Percentiles rank a stretch among this genome's conserved stretches.
Conservation (phyloP, 1,284 basidiomycete genomes). For the Fomitopsis pinicola region DNA sequence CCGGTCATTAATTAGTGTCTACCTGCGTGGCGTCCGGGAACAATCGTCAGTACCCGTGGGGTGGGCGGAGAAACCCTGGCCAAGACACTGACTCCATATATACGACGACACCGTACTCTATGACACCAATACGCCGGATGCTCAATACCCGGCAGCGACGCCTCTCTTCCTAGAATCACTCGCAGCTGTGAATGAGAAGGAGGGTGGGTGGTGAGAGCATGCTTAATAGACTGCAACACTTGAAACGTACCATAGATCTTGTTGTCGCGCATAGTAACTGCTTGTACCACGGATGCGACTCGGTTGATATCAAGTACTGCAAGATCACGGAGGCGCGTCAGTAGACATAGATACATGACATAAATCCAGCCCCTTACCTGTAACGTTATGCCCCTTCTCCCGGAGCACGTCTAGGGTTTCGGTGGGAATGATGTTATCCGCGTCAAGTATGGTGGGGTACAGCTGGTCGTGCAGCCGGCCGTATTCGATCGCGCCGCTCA, state of each 20-base stretch:
- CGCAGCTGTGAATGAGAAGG: constrained; percentile 47
- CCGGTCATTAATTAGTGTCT: neutral
- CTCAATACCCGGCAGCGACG: constrained; percentile 72
- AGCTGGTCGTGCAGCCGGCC: constrained; percentile 93
- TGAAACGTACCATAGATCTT: constrained; percentile 51
- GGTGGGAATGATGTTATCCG: constrained; percentile 59
- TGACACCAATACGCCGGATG: too few species aligned
- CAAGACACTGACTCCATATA: neutral
- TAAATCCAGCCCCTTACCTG: constrained; percentile 37
- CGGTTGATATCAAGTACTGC: constrained; percentile 49
- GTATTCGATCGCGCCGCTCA: constrained; percentile 78
- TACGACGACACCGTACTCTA: neutral
- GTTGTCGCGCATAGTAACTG: constrained; percentile 51
- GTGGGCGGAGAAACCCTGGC: neutral
- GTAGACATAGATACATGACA: neutral
- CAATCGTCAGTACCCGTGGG: too few species aligned
- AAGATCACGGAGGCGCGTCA: constrained; percentile 2
- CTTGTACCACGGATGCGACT: constrained; percentile 70
- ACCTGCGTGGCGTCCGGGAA: too few species aligned
- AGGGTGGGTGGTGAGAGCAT: constrained; percentile 5
- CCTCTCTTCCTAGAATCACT: constrained; percentile 85
- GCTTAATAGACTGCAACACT: neutral
- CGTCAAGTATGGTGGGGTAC: constrained; percentile 61
- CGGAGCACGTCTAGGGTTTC: constrained; percentile 53
- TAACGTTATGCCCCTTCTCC: constrained; percentile 69